Base-by-base conservation (phyloP, 495 filamentous ascomycete species). In the Ramalina intermedia region DNA sequence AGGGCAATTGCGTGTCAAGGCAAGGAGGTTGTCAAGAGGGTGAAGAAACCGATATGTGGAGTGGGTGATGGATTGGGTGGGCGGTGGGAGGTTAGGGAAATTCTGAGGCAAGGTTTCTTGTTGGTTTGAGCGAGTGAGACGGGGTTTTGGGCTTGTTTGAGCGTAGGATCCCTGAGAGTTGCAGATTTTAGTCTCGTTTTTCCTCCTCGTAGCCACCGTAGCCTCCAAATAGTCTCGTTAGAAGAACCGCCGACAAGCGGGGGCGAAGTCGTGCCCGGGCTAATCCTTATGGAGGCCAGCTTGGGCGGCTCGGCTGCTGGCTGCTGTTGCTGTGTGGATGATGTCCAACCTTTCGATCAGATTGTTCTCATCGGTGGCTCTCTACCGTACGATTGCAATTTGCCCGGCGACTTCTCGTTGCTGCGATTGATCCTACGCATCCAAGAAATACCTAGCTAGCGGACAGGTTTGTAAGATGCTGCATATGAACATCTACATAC, bases 221-320 rank as follows among this genome's bases (percentile, higher is more conserved):
- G 18, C 18, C 18, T 20, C 18, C 18, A 20, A 20, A 20, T 20
- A 20, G 17, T 43, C 41, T 44, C 41, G 41, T 44, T 27, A 44
- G 20, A 44, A 44, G 41, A 47, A 37, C 44, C 44, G 44, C 44
- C 26, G 26, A 24, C 23, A 47, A 47, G 44, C 44, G 44, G 44
- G 44, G 44, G 44, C 44, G 44, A 35, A 47, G 44, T 37, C 29
- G 12, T 17, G 27, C 12, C 26, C 24, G 7, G 12, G 12, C 44
- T 47, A 35, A 16, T 41, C 39, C 26, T 35, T 35, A 27, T 47
- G 37, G n/a, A 6, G n/a, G 26, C n/a, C 44, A 26, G 21, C 20
- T 47, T 47, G 33, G 17, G 44, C 44, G 44, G 44, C 44, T 47
- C 44, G 27, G 44, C 29, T 33, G 29, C 6, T 11, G 5, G 29